These are phyloP conservation scores for Dunaliella sp. DNA, from an alignment of 139 green algal species.

Conservation along the genomic window DNA sequence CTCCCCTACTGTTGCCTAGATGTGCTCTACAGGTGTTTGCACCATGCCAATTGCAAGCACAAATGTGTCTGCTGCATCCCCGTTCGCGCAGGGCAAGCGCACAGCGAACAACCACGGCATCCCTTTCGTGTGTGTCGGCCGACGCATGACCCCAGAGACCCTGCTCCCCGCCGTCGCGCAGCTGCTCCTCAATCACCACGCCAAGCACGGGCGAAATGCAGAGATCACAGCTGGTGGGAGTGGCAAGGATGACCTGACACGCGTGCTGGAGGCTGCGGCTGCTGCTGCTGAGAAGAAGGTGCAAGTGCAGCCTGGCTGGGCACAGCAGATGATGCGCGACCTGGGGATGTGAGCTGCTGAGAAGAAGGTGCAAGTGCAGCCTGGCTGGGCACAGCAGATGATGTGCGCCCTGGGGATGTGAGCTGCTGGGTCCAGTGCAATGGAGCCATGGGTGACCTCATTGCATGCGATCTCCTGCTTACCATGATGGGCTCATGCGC, in stretches of 20 bases:
- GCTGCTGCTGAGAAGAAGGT: background rate
- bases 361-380: background rate
- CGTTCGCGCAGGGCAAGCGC: slow-evolving; percentile 19
- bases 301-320: background rate
- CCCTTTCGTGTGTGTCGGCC: slow-evolving; percentile 25
- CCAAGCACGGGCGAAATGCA: background rate
- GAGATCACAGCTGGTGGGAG: background rate
- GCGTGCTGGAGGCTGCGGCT: background rate
- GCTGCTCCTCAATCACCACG: slow-evolving; percentile 1
- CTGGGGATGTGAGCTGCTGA: background rate
- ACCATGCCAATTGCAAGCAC: too few relatives aligned
- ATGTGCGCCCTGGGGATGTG: background rate
- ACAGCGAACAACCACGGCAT: slow-evolving; percentile 27
- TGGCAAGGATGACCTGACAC: background rate
- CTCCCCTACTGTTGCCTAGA: too few relatives aligned
- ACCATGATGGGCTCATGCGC: too few relatives aligned
- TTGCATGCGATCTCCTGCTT: too few relatives aligned
- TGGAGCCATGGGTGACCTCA: too few relatives aligned
- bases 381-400: background rate
- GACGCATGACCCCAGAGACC: slow-evolving; percentile 23
- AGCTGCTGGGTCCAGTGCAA: too few relatives aligned
- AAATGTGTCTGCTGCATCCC: too few relatives aligned
- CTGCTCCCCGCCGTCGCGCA: background rate
- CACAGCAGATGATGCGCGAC: background rate
- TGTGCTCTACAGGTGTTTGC: too few relatives aligned